These are phyloP conservation scores for Ustilago loliicola DNA, from an alignment of 1,284 basidiomycete genomes.

Conservation along the genomic window DNA sequence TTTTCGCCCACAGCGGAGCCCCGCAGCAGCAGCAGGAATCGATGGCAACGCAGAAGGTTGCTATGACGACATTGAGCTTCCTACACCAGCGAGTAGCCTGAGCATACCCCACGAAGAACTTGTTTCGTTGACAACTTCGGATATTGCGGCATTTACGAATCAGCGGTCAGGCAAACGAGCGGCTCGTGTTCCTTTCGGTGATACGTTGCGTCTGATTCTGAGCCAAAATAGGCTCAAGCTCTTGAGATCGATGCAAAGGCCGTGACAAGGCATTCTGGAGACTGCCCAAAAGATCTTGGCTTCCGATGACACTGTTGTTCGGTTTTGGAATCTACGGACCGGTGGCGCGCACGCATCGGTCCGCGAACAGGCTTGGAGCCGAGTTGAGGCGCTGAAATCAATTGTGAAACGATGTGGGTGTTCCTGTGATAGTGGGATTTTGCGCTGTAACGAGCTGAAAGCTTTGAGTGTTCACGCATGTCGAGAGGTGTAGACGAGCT, in stretches of 20 bases:
- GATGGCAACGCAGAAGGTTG: background rate
- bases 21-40: background rate
- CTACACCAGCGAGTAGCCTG: background rate
- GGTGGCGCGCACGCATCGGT: background rate
- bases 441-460: no score
- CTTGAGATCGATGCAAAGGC: background rate
- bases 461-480: no score
- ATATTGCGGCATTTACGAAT: background rate
- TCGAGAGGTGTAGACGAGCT: no score
- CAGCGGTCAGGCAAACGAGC: background rate
- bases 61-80: constrained; percentile 2
- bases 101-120: constrained; percentile 2
- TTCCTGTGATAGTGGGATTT: no score
- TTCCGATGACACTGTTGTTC: background rate
- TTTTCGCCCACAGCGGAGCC: background rate
- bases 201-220: background rate
- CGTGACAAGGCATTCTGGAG: background rate
- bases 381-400: no score
- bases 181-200: constrained; percentile 9
- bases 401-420: no score
- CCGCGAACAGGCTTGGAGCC: background rate
- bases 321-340: background rate
- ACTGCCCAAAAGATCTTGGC: background rate
- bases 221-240: background rate
- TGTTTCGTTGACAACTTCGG: background rate